A percentile compares a stretch with the other conserved stretches of the same genome.
Evolutionary conservation across 192 early-diverging fungal genomes (phyloP).

Genomic region (Chytriomyces sp.): DNA sequence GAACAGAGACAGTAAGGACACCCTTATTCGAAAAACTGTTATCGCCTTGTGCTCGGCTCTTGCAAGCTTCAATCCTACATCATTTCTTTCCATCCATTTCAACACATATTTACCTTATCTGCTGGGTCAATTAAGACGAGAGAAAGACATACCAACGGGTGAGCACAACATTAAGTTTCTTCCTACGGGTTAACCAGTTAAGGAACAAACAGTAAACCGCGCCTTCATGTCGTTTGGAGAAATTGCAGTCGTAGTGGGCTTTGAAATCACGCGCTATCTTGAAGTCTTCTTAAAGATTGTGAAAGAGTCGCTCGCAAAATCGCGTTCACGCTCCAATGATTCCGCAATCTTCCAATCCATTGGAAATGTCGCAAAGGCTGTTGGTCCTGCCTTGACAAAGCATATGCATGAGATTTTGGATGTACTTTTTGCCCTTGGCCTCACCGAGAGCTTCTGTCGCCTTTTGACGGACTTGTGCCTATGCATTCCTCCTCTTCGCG

Average conservation of each 20-base stretch:
- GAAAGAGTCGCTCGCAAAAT: conserved; percentile 68
- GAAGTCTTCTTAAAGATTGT: conserved; percentile 70
- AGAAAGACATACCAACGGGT: conserved; percentile 54
- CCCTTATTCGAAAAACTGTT: conserved; percentile 69
- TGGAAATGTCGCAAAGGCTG: conserved; percentile 74
- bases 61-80: conserved; percentile 73
- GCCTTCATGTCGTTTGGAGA: conserved; percentile 78
- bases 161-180: not conserved
- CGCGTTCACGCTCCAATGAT: conserved; percentile 65
- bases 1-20: conserved; percentile 70
- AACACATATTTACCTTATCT: conserved; percentile 67
- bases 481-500: conserved; percentile 72
- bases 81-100: conserved; percentile 57
- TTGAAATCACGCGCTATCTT: conserved; percentile 70
- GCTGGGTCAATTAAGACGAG: conserved; percentile 60
- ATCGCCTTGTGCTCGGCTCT: conserved; percentile 73
- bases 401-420: conserved; percentile 82
- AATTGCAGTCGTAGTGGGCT: conserved; percentile 68
- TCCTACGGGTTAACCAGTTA: conserved; percentile 8
- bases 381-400: conserved; percentile 79
- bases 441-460: conserved; percentile 62
- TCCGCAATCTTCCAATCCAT: conserved; percentile 75
- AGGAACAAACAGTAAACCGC: conserved; percentile 24
- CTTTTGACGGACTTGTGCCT: conserved; percentile 69
- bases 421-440: conserved; percentile 79